Base-by-base conservation (phyloP, 139 green algal genomes). In the Picochlorum sp. region DNA sequence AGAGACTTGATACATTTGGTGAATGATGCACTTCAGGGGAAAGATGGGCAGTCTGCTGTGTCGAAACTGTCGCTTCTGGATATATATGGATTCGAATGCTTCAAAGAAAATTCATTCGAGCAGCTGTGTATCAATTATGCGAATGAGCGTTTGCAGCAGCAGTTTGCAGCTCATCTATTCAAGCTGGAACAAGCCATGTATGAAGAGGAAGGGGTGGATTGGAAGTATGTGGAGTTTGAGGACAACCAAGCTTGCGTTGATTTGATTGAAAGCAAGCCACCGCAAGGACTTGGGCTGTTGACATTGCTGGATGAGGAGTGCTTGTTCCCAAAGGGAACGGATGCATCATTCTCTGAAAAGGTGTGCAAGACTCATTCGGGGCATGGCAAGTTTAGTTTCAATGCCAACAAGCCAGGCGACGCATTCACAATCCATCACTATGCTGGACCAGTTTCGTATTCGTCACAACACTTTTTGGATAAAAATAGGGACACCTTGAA, bases 91-190 rank as follows among this genome's bases (percentile, higher is more conserved):
- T 96, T 96, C 61, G 89, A 96, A 75, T 81, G 77, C 61, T 90
- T 90, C 65, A 51, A 74, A 18, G 65, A 63, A 31, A 93, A 93
- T 81, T 58, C 61, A 58, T 92, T 95, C 65, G 91, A 97, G 81
- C 91, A 97, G 84, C 86, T 97, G 44, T 97, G 90, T 82, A 97
- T 97, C 83, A 97, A 97, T 78, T 87, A 92, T 45, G 90, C 91
- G 24, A 97, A 97, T 68, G 91, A 97, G 79, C 82, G 85, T 28
- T 83, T 97, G 71, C 90, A 97, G 82, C 89, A 96, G 82, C 88
- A 96, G 79, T 97, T 97, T 80, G 93, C 88, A 64, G 75, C 72
- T 21, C 84, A 94, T 75, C 69, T 93, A 51, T 91, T 92, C 68
- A 83, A 79, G 57, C 66, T 90, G 75, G 90, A 96, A 81, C 89